phyloP scores from a whole-genome alignment of 148 eudicot genomes.

The Vaccinium vitisidaea region DNA sequence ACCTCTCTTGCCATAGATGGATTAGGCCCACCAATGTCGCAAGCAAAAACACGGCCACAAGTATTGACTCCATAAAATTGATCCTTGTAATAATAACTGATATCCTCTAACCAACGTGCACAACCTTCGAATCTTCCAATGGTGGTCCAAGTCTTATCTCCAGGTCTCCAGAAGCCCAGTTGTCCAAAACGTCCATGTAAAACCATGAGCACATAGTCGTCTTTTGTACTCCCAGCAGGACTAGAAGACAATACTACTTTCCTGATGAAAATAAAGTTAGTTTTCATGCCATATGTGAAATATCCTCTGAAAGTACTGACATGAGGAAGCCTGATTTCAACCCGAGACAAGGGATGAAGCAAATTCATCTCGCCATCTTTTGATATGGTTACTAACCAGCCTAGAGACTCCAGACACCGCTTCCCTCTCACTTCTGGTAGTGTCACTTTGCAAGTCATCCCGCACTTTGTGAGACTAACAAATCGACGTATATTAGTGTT shows the following conservation, averaged over 20 bases:
- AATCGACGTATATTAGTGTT: constrained; percentile 1
- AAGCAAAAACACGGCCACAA: neutral
- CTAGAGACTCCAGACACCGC: neutral
- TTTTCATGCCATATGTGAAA: too few species aligned
- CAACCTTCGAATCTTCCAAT: neutral
- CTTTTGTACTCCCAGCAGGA: neutral
- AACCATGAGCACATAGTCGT: neutral
- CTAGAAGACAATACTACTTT: constrained; percentile 13
- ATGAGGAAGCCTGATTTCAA: constrained; percentile 1
- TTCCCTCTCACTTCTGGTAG: constrained; percentile 8
- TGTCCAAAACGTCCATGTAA: neutral
- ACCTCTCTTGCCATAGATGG: neutral
- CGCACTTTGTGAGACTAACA: neutral
- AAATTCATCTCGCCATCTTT: neutral
- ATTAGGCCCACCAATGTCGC: neutral
- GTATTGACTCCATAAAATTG: neutral
- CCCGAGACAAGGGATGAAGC: neutral
- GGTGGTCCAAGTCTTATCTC: neutral
- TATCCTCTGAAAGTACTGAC: neutral
- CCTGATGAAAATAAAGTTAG: neutral
- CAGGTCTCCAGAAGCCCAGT: neutral
- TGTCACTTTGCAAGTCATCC: neutral
- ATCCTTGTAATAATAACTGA: neutral
- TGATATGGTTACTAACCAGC: neutral
- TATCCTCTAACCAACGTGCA: neutral